Percentiles rank a stretch among this genome's conserved stretches.
Conservation (phyloP, 805 yeast genomes). For the Saccharomycopsis lassenensis region DNA sequence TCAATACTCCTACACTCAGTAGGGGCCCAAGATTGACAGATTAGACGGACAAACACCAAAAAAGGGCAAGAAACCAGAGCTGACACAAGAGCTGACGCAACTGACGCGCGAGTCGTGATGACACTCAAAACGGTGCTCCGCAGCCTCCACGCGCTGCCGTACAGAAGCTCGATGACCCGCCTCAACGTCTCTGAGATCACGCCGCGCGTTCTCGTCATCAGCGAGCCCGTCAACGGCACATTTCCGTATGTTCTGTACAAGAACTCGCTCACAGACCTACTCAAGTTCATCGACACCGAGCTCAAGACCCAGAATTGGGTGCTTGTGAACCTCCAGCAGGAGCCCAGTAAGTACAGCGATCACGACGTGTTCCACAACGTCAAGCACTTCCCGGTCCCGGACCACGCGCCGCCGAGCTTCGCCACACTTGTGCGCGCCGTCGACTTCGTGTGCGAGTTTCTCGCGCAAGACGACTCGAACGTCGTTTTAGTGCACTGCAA, state of each 20-base stretch:
- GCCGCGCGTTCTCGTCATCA: slow-evolving; percentile 54
- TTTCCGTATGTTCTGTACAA: slow-evolving; percentile 35
- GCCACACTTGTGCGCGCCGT: slow-evolving; percentile 34
- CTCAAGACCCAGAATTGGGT: slow-evolving; percentile 59
- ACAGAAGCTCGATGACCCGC: no score
- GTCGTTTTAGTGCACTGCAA: slow-evolving; percentile 77
- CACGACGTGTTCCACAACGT: slow-evolving; percentile 18
- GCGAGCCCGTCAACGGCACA: slow-evolving; percentile 52
- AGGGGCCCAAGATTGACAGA: no score
- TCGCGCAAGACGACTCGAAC: slow-evolving; percentile 26
- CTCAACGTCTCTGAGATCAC: slow-evolving; percentile 63
- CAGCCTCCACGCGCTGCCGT: no score
- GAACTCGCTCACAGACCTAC: slow-evolving; percentile 40
- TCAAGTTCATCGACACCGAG: slow-evolving; percentile 32
- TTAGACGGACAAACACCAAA: no score
- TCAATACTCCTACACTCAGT: no score
- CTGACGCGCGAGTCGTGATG: no score
- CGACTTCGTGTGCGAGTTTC: slow-evolving; percentile 33
- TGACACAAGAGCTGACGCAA: no score
- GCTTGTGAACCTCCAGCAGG: slow-evolving; percentile 62
- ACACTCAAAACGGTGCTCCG: no score
- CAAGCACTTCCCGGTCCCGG: slow-evolving; percentile 45
- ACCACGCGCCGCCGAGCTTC: slow-evolving; percentile 70
- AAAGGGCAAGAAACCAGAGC: no score
- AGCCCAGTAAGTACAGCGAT: slow-evolving; percentile 33